These are phyloP conservation scores for Halenospora varia DNA, from an alignment of 495 filamentous ascomycete species.

Conservation along the genomic window DNA sequence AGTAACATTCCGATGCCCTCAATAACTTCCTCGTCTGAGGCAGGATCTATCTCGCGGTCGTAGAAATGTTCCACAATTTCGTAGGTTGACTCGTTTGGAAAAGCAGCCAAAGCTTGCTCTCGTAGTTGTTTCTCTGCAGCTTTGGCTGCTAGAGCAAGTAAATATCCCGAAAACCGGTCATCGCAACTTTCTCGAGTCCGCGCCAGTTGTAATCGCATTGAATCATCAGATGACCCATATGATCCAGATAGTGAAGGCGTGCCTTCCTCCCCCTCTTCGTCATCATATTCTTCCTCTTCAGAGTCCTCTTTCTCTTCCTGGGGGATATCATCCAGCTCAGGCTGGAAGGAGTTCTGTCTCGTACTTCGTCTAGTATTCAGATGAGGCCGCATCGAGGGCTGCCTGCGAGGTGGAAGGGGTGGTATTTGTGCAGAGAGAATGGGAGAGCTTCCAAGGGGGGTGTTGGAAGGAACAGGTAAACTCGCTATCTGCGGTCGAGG, in stretches of 20 bases:
- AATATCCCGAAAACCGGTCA: constrained; percentile 65
- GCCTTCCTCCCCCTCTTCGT: constrained; percentile 22
- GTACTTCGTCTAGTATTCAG: constrained; percentile 35
- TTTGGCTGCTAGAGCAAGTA: constrained; percentile 70
- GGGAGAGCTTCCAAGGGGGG: background rate
- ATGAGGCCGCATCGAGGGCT: constrained; percentile 35
- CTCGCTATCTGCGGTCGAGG: constrained; percentile 22
- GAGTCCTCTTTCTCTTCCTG: constrained; percentile 32
- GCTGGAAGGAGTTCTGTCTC: constrained; percentile 34
- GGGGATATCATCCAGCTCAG: constrained; percentile 35
- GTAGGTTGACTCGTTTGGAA: constrained; percentile 63
- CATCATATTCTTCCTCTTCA: constrained; percentile 25
- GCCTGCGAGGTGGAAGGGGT: constrained; percentile 22
- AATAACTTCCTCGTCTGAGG: constrained; percentile 27
- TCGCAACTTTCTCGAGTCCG: constrained; percentile 59
- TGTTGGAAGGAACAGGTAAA: constrained; percentile 19
- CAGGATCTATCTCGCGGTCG: constrained; percentile 46
- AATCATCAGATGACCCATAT: constrained; percentile 50
- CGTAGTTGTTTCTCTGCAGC: constrained; percentile 70
- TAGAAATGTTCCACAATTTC: constrained; percentile 52
- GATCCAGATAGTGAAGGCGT: constrained; percentile 49
- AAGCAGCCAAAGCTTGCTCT: constrained; percentile 67
- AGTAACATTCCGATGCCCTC: constrained; percentile 25
- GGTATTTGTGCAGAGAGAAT: constrained; percentile 9
- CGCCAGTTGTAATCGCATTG: constrained; percentile 45